Conservation (phyloP, 495 filamentous ascomycete genomes). For the Tuber melanosporum region DNA sequence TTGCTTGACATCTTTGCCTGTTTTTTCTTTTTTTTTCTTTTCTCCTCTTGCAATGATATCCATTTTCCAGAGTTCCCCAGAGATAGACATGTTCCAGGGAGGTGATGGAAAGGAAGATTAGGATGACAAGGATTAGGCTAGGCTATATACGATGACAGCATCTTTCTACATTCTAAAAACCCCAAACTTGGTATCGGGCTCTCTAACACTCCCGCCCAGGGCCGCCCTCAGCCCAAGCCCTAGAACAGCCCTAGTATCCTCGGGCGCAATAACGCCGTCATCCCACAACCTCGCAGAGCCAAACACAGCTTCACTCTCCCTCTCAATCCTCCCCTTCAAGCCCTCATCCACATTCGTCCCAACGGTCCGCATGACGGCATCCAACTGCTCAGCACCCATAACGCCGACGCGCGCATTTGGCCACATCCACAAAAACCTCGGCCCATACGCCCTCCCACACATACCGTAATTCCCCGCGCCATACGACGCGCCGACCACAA, state of each 20-base stretch:
- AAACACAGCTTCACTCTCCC: conserved; percentile 82
- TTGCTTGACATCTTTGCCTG: background rate
- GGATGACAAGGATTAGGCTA: background rate
- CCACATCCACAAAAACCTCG: conserved; percentile 94
- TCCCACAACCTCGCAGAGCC: conserved; percentile 90
- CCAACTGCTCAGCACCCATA: conserved; percentile 92
- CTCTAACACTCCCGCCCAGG: conserved; percentile 58
- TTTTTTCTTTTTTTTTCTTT: background rate
- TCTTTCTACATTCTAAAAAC: conserved; percentile 82
- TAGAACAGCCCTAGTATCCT: conserved; percentile 75
- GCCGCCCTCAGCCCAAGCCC: conserved; percentile 77
- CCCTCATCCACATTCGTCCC: conserved; percentile 75
- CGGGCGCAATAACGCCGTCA: conserved; percentile 86
- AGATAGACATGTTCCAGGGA: background rate
- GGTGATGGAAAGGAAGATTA: background rate
- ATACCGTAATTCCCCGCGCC: conserved; percentile 65
- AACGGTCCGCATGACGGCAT: conserved; percentile 88
- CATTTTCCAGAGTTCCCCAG: background rate
- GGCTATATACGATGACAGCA: background rate
- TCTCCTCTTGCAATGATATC: background rate
- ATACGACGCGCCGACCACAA: conserved; percentile 87
- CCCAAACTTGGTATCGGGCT: conserved; percentile 70
- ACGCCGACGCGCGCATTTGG: conserved; percentile 91
- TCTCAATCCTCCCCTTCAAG: conserved; percentile 76
- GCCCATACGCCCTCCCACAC: conserved; percentile 88